Base-by-base conservation (phyloP, 371 early-diverging fungal genomes). In the Blyttiomyces sp. region DNA sequence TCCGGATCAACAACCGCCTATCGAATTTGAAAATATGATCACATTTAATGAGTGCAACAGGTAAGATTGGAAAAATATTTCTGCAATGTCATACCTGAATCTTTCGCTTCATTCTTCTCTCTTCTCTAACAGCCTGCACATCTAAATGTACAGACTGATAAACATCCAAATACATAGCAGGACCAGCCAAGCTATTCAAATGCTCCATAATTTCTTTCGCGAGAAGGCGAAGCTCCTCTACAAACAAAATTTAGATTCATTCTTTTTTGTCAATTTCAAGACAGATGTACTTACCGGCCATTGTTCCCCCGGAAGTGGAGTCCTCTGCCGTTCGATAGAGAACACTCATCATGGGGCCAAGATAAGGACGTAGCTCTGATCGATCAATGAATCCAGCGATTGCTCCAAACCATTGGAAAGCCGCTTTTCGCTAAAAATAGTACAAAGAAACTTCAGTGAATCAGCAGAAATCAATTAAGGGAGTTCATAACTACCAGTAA, bases 331-430 rank as follows among this genome's bases (percentile, higher is more conserved):
- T 85, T 49, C 91, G 89, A 67, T 91, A 93, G 27, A 94, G 77
- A 13, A 91, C 86, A 0, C 87, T 76, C 30, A 95, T 73, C 23
- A 92, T 86, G 0, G 89, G 80, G 55, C 80, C 64, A 36, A 93
- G 58, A 61, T 89, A 90, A 16, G 62, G 80, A 24, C 67, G 62
- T 26, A 88, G 69, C 24, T 85, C 79, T 3, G 78, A 70, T 3
- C 83, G 39, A 0, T 80, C 78, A 36, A 93, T 79, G 27, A 79
- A 72, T 33, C 82, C 81, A 32, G 84, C 68, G 67, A 94, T 82
- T 9, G 93, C 94, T n/a, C 95, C 96, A 78, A 91, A 92, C 84
- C 86, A 89, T 67, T 91, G 88, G 76, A 92, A 94, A 33, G 90
- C 83, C 42, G 81, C 83, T 3, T 83, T 83, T 43, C 92, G 83